These are phyloP conservation scores for Streptanthus diversifolius DNA, from an alignment of 345 rosid species.

Conservation along the genomic window DNA sequence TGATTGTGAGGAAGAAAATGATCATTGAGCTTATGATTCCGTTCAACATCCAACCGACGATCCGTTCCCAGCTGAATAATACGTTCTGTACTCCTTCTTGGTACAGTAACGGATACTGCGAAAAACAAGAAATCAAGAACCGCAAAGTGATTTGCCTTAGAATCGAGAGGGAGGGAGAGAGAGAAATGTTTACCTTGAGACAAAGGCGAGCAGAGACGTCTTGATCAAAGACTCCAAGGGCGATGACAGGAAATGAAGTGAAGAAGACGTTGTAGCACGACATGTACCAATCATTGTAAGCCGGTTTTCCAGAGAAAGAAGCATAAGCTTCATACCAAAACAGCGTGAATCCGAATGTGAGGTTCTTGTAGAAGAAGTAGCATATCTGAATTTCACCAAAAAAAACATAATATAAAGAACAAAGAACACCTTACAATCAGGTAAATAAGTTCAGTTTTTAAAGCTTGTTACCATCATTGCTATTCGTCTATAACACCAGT, in stretches of 20 bases:
- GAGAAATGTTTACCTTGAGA: slow-evolving; percentile 51
- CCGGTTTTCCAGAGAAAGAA: slow-evolving; percentile 89
- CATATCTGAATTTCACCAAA: slow-evolving; percentile 58
- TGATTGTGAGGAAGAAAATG: slow-evolving; percentile 67
- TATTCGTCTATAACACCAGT: slow-evolving; percentile 96
- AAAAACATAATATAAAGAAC: neutral
- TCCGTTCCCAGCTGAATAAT: slow-evolving; percentile 81
- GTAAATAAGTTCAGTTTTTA: neutral
- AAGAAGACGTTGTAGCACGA: slow-evolving; percentile 89
- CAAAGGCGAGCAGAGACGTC: slow-evolving; percentile 91
- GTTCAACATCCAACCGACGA: slow-evolving; percentile 88
- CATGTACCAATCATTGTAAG: slow-evolving; percentile 97
- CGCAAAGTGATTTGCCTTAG: neutral
- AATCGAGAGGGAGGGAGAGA: neutral
- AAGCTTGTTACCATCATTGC: slow-evolving; percentile 66
- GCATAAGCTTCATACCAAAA: slow-evolving; percentile 94
- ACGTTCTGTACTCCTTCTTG: slow-evolving; percentile 74
- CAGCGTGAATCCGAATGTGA: slow-evolving; percentile 82
- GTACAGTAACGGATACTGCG: slow-evolving; percentile 69
- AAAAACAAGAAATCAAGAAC: neutral
- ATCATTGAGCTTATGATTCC: slow-evolving; percentile 75
- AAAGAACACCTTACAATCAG: neutral
- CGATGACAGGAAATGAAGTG: slow-evolving; percentile 95
- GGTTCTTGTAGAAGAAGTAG: slow-evolving; percentile 95
- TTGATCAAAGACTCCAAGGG: slow-evolving; percentile 92